Conservation (phyloP, 2,329 filamentous ascomycete species). For the Orbilia blumenaviensis region DNA sequence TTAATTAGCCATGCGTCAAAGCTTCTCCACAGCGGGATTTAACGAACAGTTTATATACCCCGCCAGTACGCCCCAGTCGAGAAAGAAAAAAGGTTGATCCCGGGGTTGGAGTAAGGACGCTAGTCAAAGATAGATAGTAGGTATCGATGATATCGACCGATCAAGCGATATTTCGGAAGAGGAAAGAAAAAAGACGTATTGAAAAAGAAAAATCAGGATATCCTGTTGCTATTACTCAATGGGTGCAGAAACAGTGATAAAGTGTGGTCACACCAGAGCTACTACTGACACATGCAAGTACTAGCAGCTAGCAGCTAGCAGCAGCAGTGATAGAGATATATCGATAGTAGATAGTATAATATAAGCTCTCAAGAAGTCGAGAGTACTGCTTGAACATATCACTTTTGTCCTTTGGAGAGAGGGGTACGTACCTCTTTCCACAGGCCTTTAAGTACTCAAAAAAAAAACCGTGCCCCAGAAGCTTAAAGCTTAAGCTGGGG, state of each 20-base stretch:
- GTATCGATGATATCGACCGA: conserved; percentile 14
- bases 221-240: conserved; percentile 19
- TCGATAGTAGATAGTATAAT: neutral
- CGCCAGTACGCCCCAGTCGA: conserved; percentile 20
- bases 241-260: neutral
- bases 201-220: conserved; percentile 43
- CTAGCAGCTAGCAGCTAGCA: no score
- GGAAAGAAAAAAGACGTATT: no score
- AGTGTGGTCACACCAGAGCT: conserved; percentile 34
- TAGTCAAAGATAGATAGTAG: neutral
- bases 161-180: neutral
- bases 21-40: conserved; percentile 51
- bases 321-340: no score
- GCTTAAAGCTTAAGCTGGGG: no score
- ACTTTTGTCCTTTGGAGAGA: neutral
- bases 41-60: conserved; percentile 49
- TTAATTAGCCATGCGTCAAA: conserved; percentile 12
- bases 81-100: neutral
- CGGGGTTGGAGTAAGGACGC: conserved; percentile 2
- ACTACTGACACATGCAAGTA: no score
- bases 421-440: neutral
- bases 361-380: neutral
- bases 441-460: conserved; percentile 7
- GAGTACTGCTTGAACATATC: neutral
- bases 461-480: neutral